A percentile compares a stretch with the other conserved stretches of the same genome.
Conservation (phyloP, 176 grass and related monocot species). For the Pontederia crassipes region DNA sequence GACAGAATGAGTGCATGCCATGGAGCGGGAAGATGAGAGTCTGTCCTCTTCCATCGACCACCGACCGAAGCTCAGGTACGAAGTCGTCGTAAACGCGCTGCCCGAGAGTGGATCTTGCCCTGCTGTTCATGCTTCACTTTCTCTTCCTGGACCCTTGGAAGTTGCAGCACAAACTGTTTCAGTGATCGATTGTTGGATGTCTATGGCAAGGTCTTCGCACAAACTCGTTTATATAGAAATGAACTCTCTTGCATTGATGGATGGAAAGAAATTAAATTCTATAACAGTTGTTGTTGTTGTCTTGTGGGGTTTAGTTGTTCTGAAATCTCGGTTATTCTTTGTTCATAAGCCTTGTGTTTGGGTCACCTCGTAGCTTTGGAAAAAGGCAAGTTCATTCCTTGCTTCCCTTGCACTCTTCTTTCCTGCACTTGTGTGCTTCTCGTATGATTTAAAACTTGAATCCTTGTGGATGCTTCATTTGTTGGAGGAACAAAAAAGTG, state of each 20-base stretch:
- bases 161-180: not conserved
- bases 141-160: not conserved
- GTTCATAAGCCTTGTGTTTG: not conserved
- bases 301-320: not conserved
- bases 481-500: too few species aligned
- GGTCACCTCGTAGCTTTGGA: not conserved
- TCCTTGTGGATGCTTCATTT: too few species aligned
- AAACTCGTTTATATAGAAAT: not conserved
- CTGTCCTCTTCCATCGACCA: constrained; percentile 19
- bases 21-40: constrained; percentile 38
- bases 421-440: not conserved
- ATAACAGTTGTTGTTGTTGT: not conserved
- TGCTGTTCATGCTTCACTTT: not conserved
- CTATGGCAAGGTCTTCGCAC: too few species aligned
- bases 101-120: not conserved
- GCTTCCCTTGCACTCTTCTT: not conserved
- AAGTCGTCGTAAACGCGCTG: constrained; percentile 47
- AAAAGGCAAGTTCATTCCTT: not conserved
- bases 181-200: not conserved
- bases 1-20: constrained; percentile 13
- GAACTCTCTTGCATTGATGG: not conserved
- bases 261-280: not conserved
- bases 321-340: not conserved
- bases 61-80: constrained; percentile 28
- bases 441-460: too few species aligned